Evolutionary conservation across 352 stramenopile genomes (phyloP), one percentile per base, ranked within the genome.

Genomic region (Aphanomyces euteiches): DNA sequence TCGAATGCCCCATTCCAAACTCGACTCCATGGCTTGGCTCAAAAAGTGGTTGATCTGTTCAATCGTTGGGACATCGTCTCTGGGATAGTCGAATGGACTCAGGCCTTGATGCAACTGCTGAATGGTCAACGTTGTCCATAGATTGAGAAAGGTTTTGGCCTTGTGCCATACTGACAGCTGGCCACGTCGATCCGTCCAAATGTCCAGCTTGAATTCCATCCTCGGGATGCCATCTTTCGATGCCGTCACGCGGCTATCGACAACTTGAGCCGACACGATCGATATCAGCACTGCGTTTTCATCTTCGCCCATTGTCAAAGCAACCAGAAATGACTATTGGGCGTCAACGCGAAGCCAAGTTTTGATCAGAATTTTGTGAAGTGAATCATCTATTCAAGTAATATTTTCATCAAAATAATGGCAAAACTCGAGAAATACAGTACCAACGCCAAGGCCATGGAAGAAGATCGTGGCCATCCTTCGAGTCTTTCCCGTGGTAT

Each of bases 41-140:
- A 67, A 50, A 45, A 67, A 67, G 19, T 41, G 19, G 28, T 56
- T 56, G 28, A 67, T 53, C 8, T 54, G 39, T 4, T 67, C 59
- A 8, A 67, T 67, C 7, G 59, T 67, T 3, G 38, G 59, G n/a
- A 36, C 59, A 2, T 53, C 28, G 17, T 36, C n/a, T 34, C 41
- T 10, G 3, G 38, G 19, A 50, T 56, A 67, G 15, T 36, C 39
- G 43, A 56, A 50, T 45, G 43, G 19, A 13, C 19, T 17, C 6
- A 36, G 41, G 3, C 41, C 39, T 50, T 67, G 41, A 34, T 48
- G 59, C 2, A 67, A 36, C 59, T 56, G 59, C 59, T 66, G 57
- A 48, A 53, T 66, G 38, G 36, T 66, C 38, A 67, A 45, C 40
- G 59, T 56, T 40, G 59, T 50, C 40, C 41, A 48, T 5, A 67